These are phyloP conservation scores for Priceomyces fermenticarens DNA, from an alignment of 805 yeast genomes.

Conservation along the genomic window DNA sequence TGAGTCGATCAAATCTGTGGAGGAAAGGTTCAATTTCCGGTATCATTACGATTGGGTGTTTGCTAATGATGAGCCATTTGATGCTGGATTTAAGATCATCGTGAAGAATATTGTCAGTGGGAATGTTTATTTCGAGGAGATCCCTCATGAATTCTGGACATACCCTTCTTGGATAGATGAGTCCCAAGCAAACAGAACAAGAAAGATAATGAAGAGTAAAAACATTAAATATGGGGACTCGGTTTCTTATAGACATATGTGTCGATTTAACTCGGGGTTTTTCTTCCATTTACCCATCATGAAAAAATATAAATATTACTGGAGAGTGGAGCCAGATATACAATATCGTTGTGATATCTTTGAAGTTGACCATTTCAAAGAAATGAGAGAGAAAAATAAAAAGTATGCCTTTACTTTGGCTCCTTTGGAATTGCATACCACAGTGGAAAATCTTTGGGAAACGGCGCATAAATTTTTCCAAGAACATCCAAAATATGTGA, in stretches of 20 bases:
- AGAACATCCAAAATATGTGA: constrained; percentile 7
- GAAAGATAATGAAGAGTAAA: constrained; percentile 20
- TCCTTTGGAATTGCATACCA: constrained; percentile 17
- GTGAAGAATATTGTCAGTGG: constrained; percentile 17
- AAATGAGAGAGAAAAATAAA: constrained; percentile 19
- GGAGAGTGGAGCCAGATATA: constrained; percentile 25
- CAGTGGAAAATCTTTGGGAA: constrained; percentile 21
- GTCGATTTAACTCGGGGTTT: constrained; percentile 21
- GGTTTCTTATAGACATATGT: constrained; percentile 23
- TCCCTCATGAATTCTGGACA: constrained; percentile 20
- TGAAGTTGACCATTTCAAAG: constrained; percentile 18
- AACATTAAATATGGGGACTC: constrained; percentile 33
- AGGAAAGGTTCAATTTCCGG: constrained; percentile 18
- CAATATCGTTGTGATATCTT: constrained; percentile 17
- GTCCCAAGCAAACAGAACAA: constrained; percentile 23
- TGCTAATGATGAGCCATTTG: constrained; percentile 21
- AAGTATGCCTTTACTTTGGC: constrained; percentile 22
- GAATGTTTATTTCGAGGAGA: constrained; percentile 14
- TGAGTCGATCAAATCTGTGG: constrained; percentile 19
- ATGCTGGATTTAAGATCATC: constrained; percentile 17
- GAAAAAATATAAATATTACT: constrained; percentile 20
- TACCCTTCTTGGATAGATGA: constrained; percentile 21
- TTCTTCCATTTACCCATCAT: constrained; percentile 17
- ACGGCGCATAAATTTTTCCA: constrained; percentile 12
- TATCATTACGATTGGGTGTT: constrained; percentile 26